Conservation (phyloP, 345 rosid species). For the Noccaea bulbosa region DNA sequence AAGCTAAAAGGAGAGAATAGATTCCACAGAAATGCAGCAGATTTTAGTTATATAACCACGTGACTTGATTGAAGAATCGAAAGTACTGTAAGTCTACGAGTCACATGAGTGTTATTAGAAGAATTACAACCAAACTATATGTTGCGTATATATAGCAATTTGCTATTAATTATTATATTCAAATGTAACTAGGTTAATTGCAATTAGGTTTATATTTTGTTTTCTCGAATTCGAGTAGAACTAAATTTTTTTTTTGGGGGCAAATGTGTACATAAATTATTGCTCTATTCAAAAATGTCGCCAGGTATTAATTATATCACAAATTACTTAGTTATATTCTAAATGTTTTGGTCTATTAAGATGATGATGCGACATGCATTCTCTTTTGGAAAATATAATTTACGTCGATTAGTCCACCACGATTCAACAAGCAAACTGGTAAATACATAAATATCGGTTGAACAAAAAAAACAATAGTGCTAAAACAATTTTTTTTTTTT, state of each 20-base stretch:
- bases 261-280: background rate
- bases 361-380: slow-evolving; percentile 16
- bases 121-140: background rate
- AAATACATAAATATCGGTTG: background rate
- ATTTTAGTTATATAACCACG: slow-evolving; percentile 37
- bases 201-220: slow-evolving; percentile 8
- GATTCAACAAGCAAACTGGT: background rate
- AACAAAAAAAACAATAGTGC: background rate
- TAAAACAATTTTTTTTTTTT: background rate
- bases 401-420: background rate
- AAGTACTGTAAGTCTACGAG: slow-evolving; percentile 17
- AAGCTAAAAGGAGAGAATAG: slow-evolving; percentile 29
- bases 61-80: slow-evolving; percentile 35
- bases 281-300: slow-evolving; percentile 7
- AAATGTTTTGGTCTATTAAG: slow-evolving; percentile 8
- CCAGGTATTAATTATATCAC: background rate
- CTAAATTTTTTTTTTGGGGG: background rate
- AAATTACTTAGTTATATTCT: background rate
- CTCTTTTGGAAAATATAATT: background rate
- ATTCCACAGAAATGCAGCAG: slow-evolving; percentile 24
- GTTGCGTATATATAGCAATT: background rate
- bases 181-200: background rate
- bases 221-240: background rate
- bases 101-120: slow-evolving; percentile 29
- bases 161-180: background rate